These are phyloP conservation scores for Beauveria australis DNA, from an alignment of 2,329 filamentous ascomycete genomes.

Conservation along the genomic window DNA sequence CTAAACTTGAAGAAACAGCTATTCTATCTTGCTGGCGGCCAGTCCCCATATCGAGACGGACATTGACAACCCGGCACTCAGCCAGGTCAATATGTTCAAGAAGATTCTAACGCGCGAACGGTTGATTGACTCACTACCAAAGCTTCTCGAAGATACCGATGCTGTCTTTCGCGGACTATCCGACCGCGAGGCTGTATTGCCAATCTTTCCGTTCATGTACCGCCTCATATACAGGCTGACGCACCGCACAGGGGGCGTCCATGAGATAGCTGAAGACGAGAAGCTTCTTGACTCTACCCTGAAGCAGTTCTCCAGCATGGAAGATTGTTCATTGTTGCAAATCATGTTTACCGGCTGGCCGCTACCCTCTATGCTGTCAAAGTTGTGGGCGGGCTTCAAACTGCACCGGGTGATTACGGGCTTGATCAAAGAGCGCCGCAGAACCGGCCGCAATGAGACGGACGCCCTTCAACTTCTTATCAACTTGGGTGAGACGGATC, in stretches of 20 bases:
- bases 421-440: constrained; percentile 37
- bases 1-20: constrained; percentile 14
- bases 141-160: constrained; percentile 33
- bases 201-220: constrained; percentile 48
- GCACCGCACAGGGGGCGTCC: constrained; percentile 44
- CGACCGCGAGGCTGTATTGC: constrained; percentile 17
- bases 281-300: constrained; percentile 33
- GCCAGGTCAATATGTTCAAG: constrained; percentile 24
- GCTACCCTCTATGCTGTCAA: constrained; percentile 32
- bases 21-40: constrained; percentile 24
- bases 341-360: constrained; percentile 48
- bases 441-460: constrained; percentile 31
- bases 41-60: constrained; percentile 18
- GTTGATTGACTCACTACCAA: constrained; percentile 29
- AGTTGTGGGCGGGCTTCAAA: constrained; percentile 35
- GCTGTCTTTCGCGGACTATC: not conserved
- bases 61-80: constrained; percentile 15
- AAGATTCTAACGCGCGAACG: constrained; percentile 29
- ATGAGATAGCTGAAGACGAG: constrained; percentile 43
- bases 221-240: constrained; percentile 47
- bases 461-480: constrained; percentile 47
- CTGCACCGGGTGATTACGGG: constrained; percentile 41
- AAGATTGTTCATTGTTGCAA: constrained; percentile 31
- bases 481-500: constrained; percentile 38
- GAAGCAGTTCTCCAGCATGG: constrained; percentile 37